phyloP scores from a whole-genome alignment of 1,284 basidiomycete species.

The Grifola frondosa region DNA sequence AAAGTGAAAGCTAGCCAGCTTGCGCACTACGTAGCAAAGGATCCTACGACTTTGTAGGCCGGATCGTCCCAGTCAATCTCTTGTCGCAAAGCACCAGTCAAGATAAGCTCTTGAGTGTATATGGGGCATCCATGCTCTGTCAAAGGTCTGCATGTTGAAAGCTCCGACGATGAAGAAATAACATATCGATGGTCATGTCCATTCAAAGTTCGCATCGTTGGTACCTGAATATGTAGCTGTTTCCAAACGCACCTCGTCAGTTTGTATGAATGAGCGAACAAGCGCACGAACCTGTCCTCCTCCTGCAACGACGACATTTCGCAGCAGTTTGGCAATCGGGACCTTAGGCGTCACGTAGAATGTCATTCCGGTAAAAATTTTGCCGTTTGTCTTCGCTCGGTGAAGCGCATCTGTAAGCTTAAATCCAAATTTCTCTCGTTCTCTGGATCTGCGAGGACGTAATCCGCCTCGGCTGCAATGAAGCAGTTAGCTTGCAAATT shows the following conservation, averaged over 20 bases:
- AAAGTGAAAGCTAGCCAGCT: no score
- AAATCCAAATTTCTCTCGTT: constrained; percentile 67
- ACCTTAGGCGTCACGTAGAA: constrained; percentile 75
- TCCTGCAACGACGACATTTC: constrained; percentile 61
- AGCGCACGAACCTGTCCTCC: constrained; percentile 61
- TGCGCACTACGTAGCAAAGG: no score
- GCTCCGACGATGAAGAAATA: constrained; percentile 62
- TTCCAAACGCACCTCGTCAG: background rate
- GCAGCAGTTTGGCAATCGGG: constrained; percentile 53
- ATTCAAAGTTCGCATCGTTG: constrained; percentile 54
- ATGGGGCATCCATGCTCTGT: constrained; percentile 49
- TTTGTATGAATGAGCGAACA: background rate
- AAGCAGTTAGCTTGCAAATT: background rate
- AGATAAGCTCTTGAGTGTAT: constrained; percentile 67
- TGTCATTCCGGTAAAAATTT: constrained; percentile 59
- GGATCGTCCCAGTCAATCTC: constrained; percentile 59
- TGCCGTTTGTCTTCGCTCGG: constrained; percentile 52
- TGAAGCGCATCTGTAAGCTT: constrained; percentile 57
- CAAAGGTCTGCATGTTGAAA: constrained; percentile 59
- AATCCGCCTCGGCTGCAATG: constrained; percentile 59
- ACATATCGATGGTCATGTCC: constrained; percentile 52
- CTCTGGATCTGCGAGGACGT: constrained; percentile 54
- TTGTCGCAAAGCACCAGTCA: constrained; percentile 63
- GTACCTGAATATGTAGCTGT: constrained; percentile 49
- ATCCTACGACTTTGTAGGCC: constrained; percentile 21